Conservation (phyloP, 2,329 filamentous ascomycete genomes). For the Aspergillus sp. region DNA sequence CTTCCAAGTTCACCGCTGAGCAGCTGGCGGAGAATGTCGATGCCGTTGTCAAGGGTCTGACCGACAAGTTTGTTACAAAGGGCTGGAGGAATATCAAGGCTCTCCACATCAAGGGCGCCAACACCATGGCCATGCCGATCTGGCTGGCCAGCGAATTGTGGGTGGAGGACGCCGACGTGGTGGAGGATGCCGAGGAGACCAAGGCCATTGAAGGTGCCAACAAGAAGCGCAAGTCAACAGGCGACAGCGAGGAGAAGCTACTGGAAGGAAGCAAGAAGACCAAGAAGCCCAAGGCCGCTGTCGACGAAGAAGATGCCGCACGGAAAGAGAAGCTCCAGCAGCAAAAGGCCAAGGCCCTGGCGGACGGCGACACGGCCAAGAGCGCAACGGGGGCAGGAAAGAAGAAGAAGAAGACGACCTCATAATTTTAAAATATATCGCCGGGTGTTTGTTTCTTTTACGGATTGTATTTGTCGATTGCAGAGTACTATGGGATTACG, state of each 20-base stretch:
- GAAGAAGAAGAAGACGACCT: conserved; percentile 37
- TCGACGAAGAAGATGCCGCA: conserved; percentile 34
- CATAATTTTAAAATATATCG: conserved; percentile 18
- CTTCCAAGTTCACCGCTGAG: conserved; percentile 67
- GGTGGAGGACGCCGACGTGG: conserved; percentile 70
- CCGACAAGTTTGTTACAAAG: conserved; percentile 76
- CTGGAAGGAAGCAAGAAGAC: conserved; percentile 36
- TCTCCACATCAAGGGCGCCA: conserved; percentile 85
- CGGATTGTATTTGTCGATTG: conserved; percentile 13
- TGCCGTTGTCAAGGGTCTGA: conserved; percentile 63
- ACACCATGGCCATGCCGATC: conserved; percentile 85
- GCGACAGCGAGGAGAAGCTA: conserved; percentile 24
- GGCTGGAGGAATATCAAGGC: conserved; percentile 82
- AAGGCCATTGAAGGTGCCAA: conserved; percentile 30
- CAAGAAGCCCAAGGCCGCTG: conserved; percentile 32
- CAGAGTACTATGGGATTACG: conserved; percentile 20
- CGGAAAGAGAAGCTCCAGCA: conserved; percentile 46
- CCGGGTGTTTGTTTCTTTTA: conserved; percentile 18
- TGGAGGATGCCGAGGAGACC: conserved; percentile 44
- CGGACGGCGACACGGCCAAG: conserved; percentile 31
- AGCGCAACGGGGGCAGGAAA: conserved; percentile 19
- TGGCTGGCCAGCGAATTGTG: conserved; percentile 93
- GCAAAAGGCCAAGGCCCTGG: conserved; percentile 45
- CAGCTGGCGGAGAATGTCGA: conserved; percentile 77
- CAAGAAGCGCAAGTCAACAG: conserved; percentile 51